phyloP scores from a whole-genome alignment of 768 basidiomycete species.

The Gelatoporia subvermispora region DNA sequence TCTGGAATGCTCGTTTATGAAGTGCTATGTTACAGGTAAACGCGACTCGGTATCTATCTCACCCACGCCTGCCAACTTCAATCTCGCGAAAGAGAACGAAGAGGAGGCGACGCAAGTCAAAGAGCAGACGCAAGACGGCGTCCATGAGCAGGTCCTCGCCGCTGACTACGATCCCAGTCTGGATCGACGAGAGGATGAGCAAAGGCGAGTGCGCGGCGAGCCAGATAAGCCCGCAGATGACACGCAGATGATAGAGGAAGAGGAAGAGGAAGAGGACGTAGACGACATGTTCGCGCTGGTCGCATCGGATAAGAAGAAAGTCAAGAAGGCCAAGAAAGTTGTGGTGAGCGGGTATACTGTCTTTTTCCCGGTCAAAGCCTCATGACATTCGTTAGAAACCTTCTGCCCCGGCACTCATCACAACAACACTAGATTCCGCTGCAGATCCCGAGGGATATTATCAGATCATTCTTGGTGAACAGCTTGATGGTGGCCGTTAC shows the following conservation, averaged over 20 bases:
- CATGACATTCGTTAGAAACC: slow-evolving; percentile 33
- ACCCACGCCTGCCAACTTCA: slow-evolving; percentile 56
- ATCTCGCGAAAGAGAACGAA: slow-evolving; percentile 62
- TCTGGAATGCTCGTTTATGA: not conserved
- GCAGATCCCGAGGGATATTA: slow-evolving; percentile 97
- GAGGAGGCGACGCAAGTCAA: slow-evolving; percentile 45
- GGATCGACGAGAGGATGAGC: slow-evolving; percentile 83
- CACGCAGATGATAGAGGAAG: slow-evolving; percentile 47
- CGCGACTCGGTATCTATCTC: slow-evolving; percentile 54
- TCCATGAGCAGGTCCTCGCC: slow-evolving; percentile 72
- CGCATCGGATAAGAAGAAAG: slow-evolving; percentile 42
- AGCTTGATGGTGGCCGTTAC: slow-evolving; percentile 87
- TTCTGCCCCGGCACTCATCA: slow-evolving; percentile 58
- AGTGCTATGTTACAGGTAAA: slow-evolving; percentile 29
- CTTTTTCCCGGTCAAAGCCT: not conserved
- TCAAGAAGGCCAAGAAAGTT: slow-evolving; percentile 53
- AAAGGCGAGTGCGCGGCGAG: slow-evolving; percentile 52
- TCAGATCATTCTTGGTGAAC: slow-evolving; percentile 88
- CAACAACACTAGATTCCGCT: slow-evolving; percentile 81
- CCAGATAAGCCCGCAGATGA: slow-evolving; percentile 34
- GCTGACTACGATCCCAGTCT: slow-evolving; percentile 88
- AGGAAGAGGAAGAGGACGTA: slow-evolving; percentile 72
- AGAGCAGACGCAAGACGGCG: slow-evolving; percentile 39
- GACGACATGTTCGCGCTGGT: slow-evolving; percentile 94
- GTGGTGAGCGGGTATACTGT: slow-evolving; percentile 33